Conservation (phyloP, 345 rosid genomes). For the Melaleuca quinquenervia region DNA sequence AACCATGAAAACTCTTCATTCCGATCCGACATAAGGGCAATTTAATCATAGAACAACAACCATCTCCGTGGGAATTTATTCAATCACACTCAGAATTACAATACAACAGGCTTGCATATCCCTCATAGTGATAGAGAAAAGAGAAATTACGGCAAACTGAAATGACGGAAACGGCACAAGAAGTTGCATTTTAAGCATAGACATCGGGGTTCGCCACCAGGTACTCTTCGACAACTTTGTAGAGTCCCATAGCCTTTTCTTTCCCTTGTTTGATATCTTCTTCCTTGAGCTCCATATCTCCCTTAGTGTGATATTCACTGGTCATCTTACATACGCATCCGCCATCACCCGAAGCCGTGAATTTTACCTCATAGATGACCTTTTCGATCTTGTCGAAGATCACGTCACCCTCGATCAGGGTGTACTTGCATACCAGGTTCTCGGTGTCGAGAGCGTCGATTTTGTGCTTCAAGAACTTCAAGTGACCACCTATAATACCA, state of each 20-base stretch:
- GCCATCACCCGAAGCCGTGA: constrained; percentile 3
- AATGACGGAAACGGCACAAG: background rate
- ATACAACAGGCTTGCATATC: background rate
- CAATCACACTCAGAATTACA: background rate
- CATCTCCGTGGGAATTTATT: background rate
- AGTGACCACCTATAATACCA: background rate
- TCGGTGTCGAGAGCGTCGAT: constrained; percentile 17
- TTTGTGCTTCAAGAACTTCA: constrained; percentile 11
- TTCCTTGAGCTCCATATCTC: constrained; percentile 6
- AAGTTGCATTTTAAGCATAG: background rate
- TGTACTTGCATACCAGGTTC: constrained; percentile 7
- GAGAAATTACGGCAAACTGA: background rate
- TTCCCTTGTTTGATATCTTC: constrained; percentile 11
- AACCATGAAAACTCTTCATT: background rate
- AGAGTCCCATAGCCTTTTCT: background rate
- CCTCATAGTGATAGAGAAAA: background rate
- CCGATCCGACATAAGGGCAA: background rate
- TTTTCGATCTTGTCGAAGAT: constrained; percentile 9
- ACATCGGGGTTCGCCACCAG: constrained; percentile 15
- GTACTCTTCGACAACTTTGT: constrained; percentile 16
- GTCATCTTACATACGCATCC: constrained; percentile 14
- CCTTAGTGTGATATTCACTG: constrained; percentile 6
- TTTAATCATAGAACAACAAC: background rate
- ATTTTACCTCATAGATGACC: constrained; percentile 11
- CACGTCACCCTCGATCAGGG: constrained; percentile 16